Base-by-base conservation (phyloP, 371 early-diverging fungal species). In the Rhizopus sp. region DNA sequence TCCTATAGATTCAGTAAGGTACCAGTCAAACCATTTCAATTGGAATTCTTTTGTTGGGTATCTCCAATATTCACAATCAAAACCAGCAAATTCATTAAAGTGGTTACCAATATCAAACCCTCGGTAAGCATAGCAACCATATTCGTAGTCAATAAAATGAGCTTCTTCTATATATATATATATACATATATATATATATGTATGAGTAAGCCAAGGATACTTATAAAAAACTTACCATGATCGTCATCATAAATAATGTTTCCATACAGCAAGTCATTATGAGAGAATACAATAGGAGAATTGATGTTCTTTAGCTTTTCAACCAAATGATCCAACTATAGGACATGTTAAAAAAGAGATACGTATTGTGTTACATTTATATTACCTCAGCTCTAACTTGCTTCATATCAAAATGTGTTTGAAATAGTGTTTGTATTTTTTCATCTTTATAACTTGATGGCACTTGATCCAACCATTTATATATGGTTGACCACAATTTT, bases 61-160 rank as follows among this genome's bases (percentile, higher is more conserved):
- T 55, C 84, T 79, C 37, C 72, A 73, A 63, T 93, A 97, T 61
- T 96, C 93, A 73, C 97, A 97, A 52, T 96, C 95, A 64, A 96
- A 96, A 5, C 95, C 93, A 31, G 93, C 93, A 67, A 83, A 92
- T 59, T 97, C 98, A 71, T 90, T 89, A 62, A 95, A 97, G 63
- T 95, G 96, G 66, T 97, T 97, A 45, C 88, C 96, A 59, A 97
- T 93, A 66, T 97, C 98, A 63, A 94, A 97, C 1, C 88, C 95
- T 31, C 94, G 82, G 63, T 83, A 91, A 32, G 85, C 87, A 69
- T 89, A 88, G 13, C 82, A 83, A 1, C 92, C 96, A 66, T 97
- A 97, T 59, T 97, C 98, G 65, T 93, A 95, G 73, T 97, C 98
- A 58, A 96, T 96, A 65, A 97, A 95, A 35, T 71, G 68, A 3